Conservation (phyloP, 2,329 filamentous ascomycete genomes). For the Nigrospora oryzae region DNA sequence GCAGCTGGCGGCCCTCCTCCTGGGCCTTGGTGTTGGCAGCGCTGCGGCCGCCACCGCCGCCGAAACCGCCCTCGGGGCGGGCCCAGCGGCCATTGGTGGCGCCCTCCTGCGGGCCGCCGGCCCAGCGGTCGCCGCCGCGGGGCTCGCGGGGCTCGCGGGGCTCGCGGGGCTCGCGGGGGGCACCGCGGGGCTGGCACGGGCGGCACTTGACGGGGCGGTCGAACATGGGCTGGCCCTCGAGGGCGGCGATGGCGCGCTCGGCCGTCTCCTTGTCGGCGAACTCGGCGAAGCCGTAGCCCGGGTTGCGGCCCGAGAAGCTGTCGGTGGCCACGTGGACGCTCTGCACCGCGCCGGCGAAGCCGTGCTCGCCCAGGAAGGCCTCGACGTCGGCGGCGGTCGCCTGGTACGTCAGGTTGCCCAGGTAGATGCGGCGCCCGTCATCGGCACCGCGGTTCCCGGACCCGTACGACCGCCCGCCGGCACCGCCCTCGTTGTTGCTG, state of each 20-base stretch:
- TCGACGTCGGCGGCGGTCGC: constrained; percentile 29
- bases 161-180: constrained; percentile 7
- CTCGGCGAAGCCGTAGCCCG: constrained; percentile 69
- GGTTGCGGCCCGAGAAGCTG: constrained; percentile 59
- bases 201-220: constrained; percentile 56
- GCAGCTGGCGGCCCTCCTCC: constrained; percentile 31
- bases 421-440: constrained; percentile 43
- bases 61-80: constrained; percentile 6
- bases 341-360: constrained; percentile 29
- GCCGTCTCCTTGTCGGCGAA: constrained; percentile 49
- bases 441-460: constrained; percentile 7
- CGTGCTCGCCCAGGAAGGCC: constrained; percentile 19
- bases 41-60: constrained; percentile 1
- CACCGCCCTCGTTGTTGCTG: too few relatives aligned
- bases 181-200: constrained; percentile 49
- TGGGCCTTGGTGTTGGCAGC: constrained; percentile 12
- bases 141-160: too few relatives aligned
- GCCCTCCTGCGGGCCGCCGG: constrained; percentile 6
- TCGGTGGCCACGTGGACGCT: constrained; percentile 63
- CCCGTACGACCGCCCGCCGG: too few relatives aligned
- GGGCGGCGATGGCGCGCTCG: constrained; percentile 43
- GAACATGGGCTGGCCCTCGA: constrained; percentile 46
- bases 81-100: constrained; percentile 18
- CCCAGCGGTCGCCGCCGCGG: background rate
- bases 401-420: constrained; percentile 56